phyloP scores from a whole-genome alignment of 805 yeast genomes.

The Teunomyces pallodes region DNA sequence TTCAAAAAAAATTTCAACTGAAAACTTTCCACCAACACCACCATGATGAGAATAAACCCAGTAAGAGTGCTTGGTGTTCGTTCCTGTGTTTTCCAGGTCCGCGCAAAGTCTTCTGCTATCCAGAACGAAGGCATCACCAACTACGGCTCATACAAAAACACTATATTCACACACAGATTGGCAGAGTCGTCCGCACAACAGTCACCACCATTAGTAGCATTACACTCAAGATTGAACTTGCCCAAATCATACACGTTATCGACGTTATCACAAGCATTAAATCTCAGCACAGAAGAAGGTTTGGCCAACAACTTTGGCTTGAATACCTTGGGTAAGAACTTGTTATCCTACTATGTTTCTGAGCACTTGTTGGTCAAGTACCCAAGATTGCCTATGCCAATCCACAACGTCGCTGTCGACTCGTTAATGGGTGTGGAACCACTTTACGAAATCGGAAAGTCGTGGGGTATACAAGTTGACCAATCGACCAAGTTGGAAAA shows the following conservation, averaged over 20 bases:
- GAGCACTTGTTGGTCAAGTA: constrained; percentile 72
- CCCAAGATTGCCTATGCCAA: constrained; percentile 86
- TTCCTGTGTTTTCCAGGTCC: not conserved
- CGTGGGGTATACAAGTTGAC: constrained; percentile 91
- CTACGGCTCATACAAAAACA: constrained; percentile 41
- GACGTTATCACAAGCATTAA: constrained; percentile 77
- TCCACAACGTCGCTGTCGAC: constrained; percentile 72
- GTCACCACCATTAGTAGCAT: constrained; percentile 72
- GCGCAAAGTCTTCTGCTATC: not conserved
- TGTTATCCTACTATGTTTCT: constrained; percentile 71
- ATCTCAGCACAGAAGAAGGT: constrained; percentile 45
- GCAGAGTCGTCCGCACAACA: constrained; percentile 48
- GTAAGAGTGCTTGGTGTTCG: constrained; percentile 2
- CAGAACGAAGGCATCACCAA: constrained; percentile 20
- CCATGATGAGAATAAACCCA: constrained; percentile 5
- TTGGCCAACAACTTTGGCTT: constrained; percentile 75
- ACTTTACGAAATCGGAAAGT: constrained; percentile 61
- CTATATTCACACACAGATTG: constrained; percentile 42
- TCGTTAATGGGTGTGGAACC: constrained; percentile 69
- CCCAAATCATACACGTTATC: constrained; percentile 56
- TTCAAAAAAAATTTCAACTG: constrained; percentile 3
- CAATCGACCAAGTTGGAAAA: constrained; percentile 59
- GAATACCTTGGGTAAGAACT: constrained; percentile 75
- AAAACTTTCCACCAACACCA: constrained; percentile 7
- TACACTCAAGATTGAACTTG: constrained; percentile 73